Evolutionary conservation across 23 red algal species (phyloP).

Genomic region (Agarophyton chilense): DNA sequence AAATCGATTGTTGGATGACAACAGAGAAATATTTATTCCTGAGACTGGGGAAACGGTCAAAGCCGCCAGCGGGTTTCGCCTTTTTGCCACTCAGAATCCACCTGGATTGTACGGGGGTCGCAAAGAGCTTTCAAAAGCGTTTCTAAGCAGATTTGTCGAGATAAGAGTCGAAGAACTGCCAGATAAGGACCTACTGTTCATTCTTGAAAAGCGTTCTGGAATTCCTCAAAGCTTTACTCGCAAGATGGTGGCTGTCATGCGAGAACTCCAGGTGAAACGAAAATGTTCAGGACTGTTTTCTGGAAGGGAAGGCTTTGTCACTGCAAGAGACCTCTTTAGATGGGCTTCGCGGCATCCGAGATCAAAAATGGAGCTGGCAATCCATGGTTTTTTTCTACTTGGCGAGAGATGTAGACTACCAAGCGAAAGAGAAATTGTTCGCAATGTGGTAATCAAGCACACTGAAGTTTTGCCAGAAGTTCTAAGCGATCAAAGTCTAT

Average conservation of each 20-base stretch:
- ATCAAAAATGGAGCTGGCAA: conserved; percentile 65
- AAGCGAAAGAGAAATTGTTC: conserved; percentile 52
- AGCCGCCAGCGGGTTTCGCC: conserved; percentile 72
- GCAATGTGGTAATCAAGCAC: conserved; percentile 42
- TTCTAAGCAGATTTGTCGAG: conserved; percentile 92
- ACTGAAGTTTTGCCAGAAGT: conserved; percentile 20
- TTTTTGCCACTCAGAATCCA: conserved; percentile 99
- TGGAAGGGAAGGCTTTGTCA: conserved; percentile 85
- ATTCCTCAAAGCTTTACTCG: conserved; percentile 78
- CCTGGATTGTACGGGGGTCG: conserved; percentile 91
- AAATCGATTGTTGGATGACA: conserved; percentile 96
- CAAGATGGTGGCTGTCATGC: conserved; percentile 84
- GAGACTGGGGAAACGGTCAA: conserved; percentile 87
- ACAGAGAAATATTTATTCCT: conserved; percentile 88
- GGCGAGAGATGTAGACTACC: conserved; percentile 73
- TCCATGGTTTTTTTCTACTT: conserved; percentile 87
- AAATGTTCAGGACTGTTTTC: conserved; percentile 66
- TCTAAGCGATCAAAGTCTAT: conserved; percentile 40
- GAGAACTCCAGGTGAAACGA: conserved; percentile 80
- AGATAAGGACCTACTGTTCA: conserved; percentile 71
- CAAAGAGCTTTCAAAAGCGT: conserved; percentile 87
- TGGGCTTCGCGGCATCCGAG: conserved; percentile 61
- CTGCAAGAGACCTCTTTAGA: conserved; percentile 76
- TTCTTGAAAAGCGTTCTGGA: conserved; percentile 57
- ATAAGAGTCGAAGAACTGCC: conserved; percentile 78